Percentiles rank a stretch among this genome's conserved stretches.
Evolutionary conservation across 2,329 filamentous ascomycete species (phyloP).

Genomic region (Botrytis deweyae): DNA sequence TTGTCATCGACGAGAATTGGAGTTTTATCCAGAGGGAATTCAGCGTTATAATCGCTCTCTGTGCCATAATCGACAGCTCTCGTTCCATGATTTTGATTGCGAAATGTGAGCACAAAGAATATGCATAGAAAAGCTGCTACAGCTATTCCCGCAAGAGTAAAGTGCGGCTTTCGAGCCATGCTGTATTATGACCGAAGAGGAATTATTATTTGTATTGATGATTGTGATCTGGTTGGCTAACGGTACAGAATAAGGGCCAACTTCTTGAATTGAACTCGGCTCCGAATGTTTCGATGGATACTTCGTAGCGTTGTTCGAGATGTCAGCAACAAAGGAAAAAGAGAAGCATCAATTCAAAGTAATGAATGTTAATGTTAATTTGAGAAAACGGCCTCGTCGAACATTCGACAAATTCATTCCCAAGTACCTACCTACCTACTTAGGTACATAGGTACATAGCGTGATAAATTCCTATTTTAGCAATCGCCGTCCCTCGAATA

Average conservation of each 20-base stretch:
- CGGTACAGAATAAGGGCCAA: background rate
- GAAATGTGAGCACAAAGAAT: constrained; percentile 52
- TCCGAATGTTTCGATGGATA: background rate
- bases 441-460: background rate
- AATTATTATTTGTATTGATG: background rate
- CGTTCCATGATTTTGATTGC: constrained; percentile 27
- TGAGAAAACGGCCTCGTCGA: background rate
- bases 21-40: constrained; percentile 25
- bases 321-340: background rate
- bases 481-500: background rate
- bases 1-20: constrained; percentile 43
- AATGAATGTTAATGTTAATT: background rate
- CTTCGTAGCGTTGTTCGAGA: background rate
- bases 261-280: background rate
- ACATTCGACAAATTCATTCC: background rate
- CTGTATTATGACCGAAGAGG: constrained; percentile 4
- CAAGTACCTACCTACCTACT: background rate
- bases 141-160: constrained; percentile 54
- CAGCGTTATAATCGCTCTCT: constrained; percentile 1
- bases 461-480: background rate
- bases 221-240: constrained; percentile 5
- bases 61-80: constrained; percentile 27
- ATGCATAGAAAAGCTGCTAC: constrained; percentile 58
- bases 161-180: constrained; percentile 45
- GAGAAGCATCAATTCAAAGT: background rate